Conservation (phyloP, 2,329 filamentous ascomycete species). For the Fusarium pseudocircinatum region DNA sequence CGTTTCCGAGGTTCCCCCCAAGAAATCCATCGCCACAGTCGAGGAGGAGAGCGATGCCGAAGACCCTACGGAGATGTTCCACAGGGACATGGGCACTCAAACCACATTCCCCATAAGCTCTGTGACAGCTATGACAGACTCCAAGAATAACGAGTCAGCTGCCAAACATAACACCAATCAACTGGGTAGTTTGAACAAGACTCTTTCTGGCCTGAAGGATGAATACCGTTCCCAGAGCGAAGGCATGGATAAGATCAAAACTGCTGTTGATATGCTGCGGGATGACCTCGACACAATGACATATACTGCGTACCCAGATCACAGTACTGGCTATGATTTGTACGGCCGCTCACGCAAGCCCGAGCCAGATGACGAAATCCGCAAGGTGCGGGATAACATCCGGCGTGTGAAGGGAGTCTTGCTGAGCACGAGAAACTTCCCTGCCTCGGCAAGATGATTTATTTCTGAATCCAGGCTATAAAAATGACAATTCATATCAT, state of each 20-base stretch:
- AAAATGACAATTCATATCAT: background rate
- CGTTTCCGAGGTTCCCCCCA: constrained; percentile 69
- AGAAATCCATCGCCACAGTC: constrained; percentile 33
- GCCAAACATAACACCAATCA: constrained; percentile 53
- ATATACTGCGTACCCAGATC: constrained; percentile 54
- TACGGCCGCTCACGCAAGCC: constrained; percentile 56
- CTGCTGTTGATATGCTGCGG: constrained; percentile 65
- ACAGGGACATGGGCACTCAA: constrained; percentile 82
- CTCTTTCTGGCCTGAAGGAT: constrained; percentile 55
- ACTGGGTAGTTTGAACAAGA: constrained; percentile 55
- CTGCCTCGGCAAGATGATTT: constrained; percentile 52
- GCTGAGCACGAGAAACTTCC: constrained; percentile 79
- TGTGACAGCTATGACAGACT: constrained; percentile 15
- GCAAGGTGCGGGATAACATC: constrained; percentile 78
- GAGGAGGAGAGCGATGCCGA: constrained; percentile 59
- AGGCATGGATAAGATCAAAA: constrained; percentile 61
- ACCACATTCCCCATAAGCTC: constrained; percentile 61
- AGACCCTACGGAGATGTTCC: constrained; percentile 81
- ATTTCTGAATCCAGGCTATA: background rate
- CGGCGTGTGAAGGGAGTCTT: constrained; percentile 82
- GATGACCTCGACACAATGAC: constrained; percentile 73
- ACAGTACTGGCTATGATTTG: constrained; percentile 51
- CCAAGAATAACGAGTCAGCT: constrained; percentile 38
- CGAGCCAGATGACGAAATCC: constrained; percentile 76
- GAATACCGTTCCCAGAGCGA: constrained; percentile 57